Evolutionary conservation across 2,329 filamentous ascomycete genomes (phyloP), one percentile per base, ranked within the genome.

Genomic region (Pseudogymnoascus sp.): DNA sequence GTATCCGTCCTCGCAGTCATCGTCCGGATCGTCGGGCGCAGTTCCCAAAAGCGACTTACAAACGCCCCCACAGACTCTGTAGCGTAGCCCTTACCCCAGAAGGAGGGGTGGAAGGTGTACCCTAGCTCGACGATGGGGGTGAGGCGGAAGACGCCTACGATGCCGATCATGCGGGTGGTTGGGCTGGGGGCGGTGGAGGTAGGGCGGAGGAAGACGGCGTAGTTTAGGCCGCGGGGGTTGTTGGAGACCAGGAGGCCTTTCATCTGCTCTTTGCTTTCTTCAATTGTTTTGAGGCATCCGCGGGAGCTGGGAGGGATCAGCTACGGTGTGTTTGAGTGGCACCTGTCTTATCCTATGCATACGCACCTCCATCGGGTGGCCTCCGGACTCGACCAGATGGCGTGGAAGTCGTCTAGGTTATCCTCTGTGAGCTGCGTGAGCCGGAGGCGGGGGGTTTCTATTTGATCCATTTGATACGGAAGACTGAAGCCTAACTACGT

Each of bases 1-100:
- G 42, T 65, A 59, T 72, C 71, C 34, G 69, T 70, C 63, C 67
- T 66, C 31, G 70, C 71, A 3, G 36, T 61, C 3, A 66, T 40
- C 12, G 11, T 38, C 16, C 63, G 28, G 2, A 53, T 49, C 7
- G 25, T 37, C n/a, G 63, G 61, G 21, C 62, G 53, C 56, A 65
- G 21, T 3, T 63, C 46, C 63, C 63, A 63, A 36, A 37, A 64
- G 2, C 5, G 14, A 2, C 9, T 8, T 4, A 64, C 16, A 21
- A 64, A 64, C 6, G 21, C 63, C 11, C 6, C n/a, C 3, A 63
- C 18, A 2, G 65, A 64, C 25, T 66, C 65, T 1, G 65, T 66
- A 21, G 65, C 65, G 36, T 66, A 65, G 4, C 64, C 65, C 2
- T 53, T 42, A 6, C 65, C 65, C 65, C 65, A 66, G 11, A 56